Evolutionary conservation across 805 yeast genomes (phyloP).

Genomic region (Candida xyloterini): DNA sequence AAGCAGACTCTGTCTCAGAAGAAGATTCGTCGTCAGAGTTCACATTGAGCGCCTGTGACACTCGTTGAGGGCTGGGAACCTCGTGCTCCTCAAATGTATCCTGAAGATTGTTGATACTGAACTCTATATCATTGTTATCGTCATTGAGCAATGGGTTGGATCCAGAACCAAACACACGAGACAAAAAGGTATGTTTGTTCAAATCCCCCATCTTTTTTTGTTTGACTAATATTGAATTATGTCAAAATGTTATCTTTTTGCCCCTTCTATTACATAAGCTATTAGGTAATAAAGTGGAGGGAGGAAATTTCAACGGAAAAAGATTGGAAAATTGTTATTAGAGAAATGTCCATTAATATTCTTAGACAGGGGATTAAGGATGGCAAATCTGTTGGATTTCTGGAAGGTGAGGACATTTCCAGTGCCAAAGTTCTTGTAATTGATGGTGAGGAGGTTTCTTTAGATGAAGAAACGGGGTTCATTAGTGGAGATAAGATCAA

Average conservation of each 20-base stretch:
- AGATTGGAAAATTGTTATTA: not conserved
- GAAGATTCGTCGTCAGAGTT: conserved; percentile 28
- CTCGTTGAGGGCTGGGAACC: conserved; percentile 7
- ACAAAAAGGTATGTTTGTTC: conserved; percentile 53
- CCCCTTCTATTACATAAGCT: conserved; percentile 4
- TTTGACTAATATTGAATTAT: not conserved
- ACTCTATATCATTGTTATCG: conserved; percentile 26
- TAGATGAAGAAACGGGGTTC: conserved; percentile 47
- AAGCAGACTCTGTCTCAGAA: conserved; percentile 16
- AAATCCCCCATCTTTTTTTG: conserved; percentile 17
- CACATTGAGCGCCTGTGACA: conserved; percentile 15
- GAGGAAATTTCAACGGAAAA: not conserved
- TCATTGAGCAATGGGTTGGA: conserved; percentile 32
- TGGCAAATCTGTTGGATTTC: conserved; percentile 7
- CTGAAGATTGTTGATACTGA: conserved; percentile 21
- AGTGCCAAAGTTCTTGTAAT: conserved; percentile 19
- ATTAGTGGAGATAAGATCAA: conserved; percentile 40
- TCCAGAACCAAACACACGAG: conserved; percentile 55
- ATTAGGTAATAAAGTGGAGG: not conserved
- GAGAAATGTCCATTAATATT: conserved; percentile 7
- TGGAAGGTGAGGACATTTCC: conserved; percentile 20
- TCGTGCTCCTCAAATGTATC: conserved; percentile 24
- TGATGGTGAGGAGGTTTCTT: conserved; percentile 15
- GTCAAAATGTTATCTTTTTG: conserved; percentile 13
- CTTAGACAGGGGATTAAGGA: conserved; percentile 2